Conservation (phyloP, 169 alveolate genomes). For the Perkinsus olseni region DNA sequence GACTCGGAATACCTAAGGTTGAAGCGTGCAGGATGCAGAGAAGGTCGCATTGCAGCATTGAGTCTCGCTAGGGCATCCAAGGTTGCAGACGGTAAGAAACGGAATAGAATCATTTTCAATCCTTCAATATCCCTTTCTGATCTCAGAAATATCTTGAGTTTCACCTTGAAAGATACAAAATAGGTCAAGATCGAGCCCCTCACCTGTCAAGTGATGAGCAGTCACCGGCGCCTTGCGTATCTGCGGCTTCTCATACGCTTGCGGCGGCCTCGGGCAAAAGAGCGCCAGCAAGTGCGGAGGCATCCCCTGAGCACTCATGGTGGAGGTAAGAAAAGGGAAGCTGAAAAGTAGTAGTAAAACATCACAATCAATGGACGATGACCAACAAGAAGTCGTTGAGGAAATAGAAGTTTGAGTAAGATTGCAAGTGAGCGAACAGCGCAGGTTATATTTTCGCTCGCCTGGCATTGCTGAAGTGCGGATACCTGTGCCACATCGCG, state of each 20-base stretch:
- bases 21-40: background rate
- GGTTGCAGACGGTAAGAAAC: conserved; percentile 25
- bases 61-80: background rate
- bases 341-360: background rate
- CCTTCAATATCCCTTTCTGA: too few species aligned
- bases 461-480: too few species aligned
- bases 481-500: too few species aligned
- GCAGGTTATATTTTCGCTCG: too few species aligned
- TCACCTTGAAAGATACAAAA: background rate
- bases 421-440: too few species aligned
- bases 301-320: conserved; percentile 66
- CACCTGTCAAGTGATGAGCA: background rate
- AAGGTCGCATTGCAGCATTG: background rate
- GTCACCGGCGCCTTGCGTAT: background rate
- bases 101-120: too few species aligned
- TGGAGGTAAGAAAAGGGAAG: background rate
- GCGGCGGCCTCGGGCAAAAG: conserved; percentile 61
- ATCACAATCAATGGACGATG: too few species aligned
- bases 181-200: background rate
- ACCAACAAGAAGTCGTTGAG: too few species aligned
- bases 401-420: background rate
- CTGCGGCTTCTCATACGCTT: conserved; percentile 14
- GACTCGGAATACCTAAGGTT: conserved; percentile 8
- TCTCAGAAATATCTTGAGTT: too few species aligned
- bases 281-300: conserved; percentile 60